A percentile compares a stretch with the other conserved stretches of the same genome.
phyloP scores from a whole-genome alignment of 345 rosid species.

The Salix exigua region DNA sequence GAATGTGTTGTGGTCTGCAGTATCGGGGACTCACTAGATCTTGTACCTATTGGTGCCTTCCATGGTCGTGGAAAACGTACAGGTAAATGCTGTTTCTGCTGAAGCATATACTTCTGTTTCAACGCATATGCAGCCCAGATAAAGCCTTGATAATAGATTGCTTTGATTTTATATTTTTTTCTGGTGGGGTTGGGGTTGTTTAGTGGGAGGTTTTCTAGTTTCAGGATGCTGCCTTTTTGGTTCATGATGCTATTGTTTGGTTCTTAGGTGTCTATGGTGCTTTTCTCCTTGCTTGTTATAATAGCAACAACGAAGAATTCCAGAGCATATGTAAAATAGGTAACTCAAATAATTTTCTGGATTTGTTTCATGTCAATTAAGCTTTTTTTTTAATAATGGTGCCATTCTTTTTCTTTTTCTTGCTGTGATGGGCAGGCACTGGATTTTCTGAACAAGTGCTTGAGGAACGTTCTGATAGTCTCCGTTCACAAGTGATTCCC shows the following conservation, averaged over 20 bases:
- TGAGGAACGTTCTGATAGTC: conserved; percentile 80
- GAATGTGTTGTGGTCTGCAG: conserved; percentile 37
- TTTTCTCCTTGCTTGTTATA: conserved; percentile 90
- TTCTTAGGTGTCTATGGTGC: conserved; percentile 82
- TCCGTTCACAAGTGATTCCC: conserved; percentile 68
- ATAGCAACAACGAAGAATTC: conserved; percentile 66
- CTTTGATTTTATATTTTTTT: neutral
- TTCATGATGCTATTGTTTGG: conserved; percentile 17
- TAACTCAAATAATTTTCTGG: conserved; percentile 25
- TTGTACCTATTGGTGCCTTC: conserved; percentile 93
- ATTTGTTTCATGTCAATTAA: conserved; percentile 1
- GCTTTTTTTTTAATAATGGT: neutral
- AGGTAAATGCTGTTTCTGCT: conserved; percentile 35
- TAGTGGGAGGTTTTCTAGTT: neutral
- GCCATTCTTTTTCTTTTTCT: conserved; percentile 5
- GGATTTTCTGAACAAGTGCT: conserved; percentile 85
- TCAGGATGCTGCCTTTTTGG: conserved; percentile 5
- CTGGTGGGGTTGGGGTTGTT: neutral
- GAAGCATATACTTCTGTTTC: neutral
- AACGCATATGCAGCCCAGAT: neutral
- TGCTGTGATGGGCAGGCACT: conserved; percentile 49
- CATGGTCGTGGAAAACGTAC: conserved; percentile 96
- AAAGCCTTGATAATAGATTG: no score
- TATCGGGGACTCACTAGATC: conserved; percentile 88
- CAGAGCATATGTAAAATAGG: conserved; percentile 97